phyloP scores from a whole-genome alignment of 331 rosid species.

The Quercus tomentella region DNA sequence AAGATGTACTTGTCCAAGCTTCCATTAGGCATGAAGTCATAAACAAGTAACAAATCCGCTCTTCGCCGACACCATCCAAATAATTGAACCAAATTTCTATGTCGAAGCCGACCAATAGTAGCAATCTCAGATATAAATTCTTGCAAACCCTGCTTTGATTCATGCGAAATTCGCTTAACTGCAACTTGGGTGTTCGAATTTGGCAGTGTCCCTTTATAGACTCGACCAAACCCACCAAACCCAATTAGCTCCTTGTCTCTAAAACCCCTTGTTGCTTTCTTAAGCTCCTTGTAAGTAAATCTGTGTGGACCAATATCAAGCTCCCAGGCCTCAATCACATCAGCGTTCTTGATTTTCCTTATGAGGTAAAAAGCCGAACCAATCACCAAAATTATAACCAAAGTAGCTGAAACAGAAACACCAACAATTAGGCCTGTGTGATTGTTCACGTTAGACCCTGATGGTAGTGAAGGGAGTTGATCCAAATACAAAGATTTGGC shows the following conservation, averaged over 20 bases:
- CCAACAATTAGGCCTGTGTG: slow-evolving; percentile 10
- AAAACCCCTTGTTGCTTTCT: slow-evolving; percentile 55
- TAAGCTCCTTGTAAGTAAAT: slow-evolving; percentile 49
- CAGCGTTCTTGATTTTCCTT: slow-evolving; percentile 38
- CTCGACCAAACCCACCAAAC: slow-evolving; percentile 64
- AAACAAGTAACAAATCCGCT: slow-evolving; percentile 48
- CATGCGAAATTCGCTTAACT: slow-evolving; percentile 59
- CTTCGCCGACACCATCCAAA: slow-evolving; percentile 69
- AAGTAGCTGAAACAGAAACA: slow-evolving; percentile 25
- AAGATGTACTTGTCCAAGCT: slow-evolving; percentile 64
- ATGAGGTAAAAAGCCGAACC: slow-evolving; percentile 24
- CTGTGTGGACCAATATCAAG: slow-evolving; percentile 67
- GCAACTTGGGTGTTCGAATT: slow-evolving; percentile 44
- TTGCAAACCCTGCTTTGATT: slow-evolving; percentile 55
- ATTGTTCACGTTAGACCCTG: slow-evolving; percentile 3
- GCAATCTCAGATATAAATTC: slow-evolving; percentile 61
- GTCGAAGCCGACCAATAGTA: slow-evolving; percentile 65
- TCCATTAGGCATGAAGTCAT: slow-evolving; percentile 66
- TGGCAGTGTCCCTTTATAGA: slow-evolving; percentile 53
- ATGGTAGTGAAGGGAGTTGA: slow-evolving; percentile 44
- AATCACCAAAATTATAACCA: slow-evolving; percentile 9
- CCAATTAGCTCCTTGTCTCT: slow-evolving; percentile 54
- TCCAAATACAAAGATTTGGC: slow-evolving; percentile 36
- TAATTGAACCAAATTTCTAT: slow-evolving; percentile 58
- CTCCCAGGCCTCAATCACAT: slow-evolving; percentile 64